Evolutionary conservation across 495 filamentous ascomycete genomes (phyloP), one percentile per base, ranked within the genome.

Genomic region (Penicillium parvum): DNA sequence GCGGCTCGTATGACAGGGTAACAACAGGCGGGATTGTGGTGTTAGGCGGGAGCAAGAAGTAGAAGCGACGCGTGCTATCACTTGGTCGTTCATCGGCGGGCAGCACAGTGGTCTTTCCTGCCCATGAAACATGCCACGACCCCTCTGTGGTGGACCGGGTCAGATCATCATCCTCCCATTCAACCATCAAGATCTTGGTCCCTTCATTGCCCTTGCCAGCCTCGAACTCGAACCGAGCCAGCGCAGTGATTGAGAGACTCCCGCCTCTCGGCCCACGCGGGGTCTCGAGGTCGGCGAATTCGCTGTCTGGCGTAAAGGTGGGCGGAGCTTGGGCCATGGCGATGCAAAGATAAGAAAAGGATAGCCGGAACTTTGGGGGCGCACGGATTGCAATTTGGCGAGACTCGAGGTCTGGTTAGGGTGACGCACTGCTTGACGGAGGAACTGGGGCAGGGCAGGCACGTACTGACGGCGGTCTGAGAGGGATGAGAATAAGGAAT

Each of bases 151-250:
- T 1, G 25, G 68, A 55, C 37, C 52, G 65, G 47, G 22, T 53
- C 10, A 63, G 45, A 16, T 73, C 65, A 22, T 79, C 72, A 23
- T 81, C 80, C 49, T 86, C 80, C 86, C 86, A 90, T 48, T 90
- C 85, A 8, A 90, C 76, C 84, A 90, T 88, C 34, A 90, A 58
- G 33, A 94, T 82, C 66, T 91, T 91, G 21, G 84, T 89, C 7
- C 86, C 88, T 26, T 90, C 86, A 50, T 86, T 86, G 2, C 75
- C 83, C 49, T 78, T 79, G 29, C 83, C 85, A 3, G 81, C 71
- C 60, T 90, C 85, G 52, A 90, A 89, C 57, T 91, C 88, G 63
- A 90, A 94, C 15, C 87, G 82, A n/a, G 85, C 85, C 10, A 89
- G 68, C 2, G 82, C 82, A 1, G 57, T 63, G 32, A 74, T 68